Base-by-base conservation (phyloP, 805 yeast species). In the Monosporozyma yasuniensis region DNA sequence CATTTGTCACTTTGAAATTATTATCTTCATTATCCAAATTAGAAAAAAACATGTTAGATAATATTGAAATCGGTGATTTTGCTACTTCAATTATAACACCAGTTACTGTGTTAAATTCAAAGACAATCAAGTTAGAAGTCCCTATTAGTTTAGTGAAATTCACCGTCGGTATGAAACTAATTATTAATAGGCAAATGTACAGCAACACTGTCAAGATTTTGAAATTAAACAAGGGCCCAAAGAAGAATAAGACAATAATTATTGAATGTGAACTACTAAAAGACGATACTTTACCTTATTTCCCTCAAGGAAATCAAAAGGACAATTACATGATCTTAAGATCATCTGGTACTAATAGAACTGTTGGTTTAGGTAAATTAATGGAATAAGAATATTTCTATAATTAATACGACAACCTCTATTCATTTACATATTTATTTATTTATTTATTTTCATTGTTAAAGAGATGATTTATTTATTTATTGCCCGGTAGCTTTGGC, bases 1-100 rank as follows among this genome's bases (percentile, higher is more conserved):
- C 78, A 52, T 73, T 72, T 48, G 74, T 76, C 28, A 72, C 70
- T 22, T 52, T 81, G 44, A 72, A 70, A 48, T 54, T 62, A 19
- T 21, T 39, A 18, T 22, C 42, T 2, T 39, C 42, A 10, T 19
- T 12, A 9, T 19, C 3, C 11, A 59, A 57, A 18, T 52, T 54
- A 14, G 46, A 32, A 60, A 38, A 22, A 16, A 18, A n/a, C 3
- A 14, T 28, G 38, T 18, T 25, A 27, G 16, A 38, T 28, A 18
- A 44, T 48, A 19, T 19, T 11, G 35, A 35, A 22, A 2, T 23
- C 6, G 47, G 47, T 9, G 37, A 37, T 30, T 28, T 35, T 28
- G 42, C 46, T 16, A 47, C 37, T 16, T 25, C 39, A 19, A 23
- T 18, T 7, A 14, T 28, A 18, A 5, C 19, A 12, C 23, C 43